phyloP scores from a whole-genome alignment of 2,329 filamentous ascomycete genomes.

The Fusarium beomiforme region DNA sequence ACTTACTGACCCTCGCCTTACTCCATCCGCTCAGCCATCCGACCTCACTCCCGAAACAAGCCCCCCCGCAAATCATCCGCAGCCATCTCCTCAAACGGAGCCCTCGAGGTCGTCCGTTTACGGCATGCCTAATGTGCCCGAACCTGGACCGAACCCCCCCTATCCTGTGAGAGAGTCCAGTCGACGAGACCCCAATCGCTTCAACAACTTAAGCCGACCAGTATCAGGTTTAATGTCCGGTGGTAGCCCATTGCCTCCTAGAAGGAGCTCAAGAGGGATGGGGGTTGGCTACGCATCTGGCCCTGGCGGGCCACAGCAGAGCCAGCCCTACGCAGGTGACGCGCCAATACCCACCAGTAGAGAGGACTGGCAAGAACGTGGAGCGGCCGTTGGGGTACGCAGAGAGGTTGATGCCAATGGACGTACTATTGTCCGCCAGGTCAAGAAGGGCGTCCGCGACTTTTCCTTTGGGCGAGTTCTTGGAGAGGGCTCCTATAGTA shows the following conservation, averaged over 20 bases:
- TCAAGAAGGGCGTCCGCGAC: constrained; percentile 97
- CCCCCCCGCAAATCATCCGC: constrained; percentile 16
- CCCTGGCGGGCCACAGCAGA: constrained; percentile 21
- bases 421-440: constrained; percentile 80
- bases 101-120: constrained; percentile 60
- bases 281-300: constrained; percentile 62
- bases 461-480: constrained; percentile 92
- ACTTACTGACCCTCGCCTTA: constrained; percentile 38
- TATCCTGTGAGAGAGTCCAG: constrained; percentile 73
- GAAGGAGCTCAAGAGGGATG: constrained; percentile 79
- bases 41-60: constrained; percentile 26
- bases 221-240: constrained; percentile 55
- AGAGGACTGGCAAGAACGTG: constrained; percentile 96
- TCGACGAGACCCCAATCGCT: constrained; percentile 67
- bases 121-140: constrained; percentile 65
- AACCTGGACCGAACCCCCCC: constrained; percentile 66
- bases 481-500: constrained; percentile 97
- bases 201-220: constrained; percentile 71
- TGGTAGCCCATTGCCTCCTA: constrained; percentile 73
- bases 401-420: constrained; percentile 89
- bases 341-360: constrained; percentile 65
- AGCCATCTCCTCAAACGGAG: constrained; percentile 34
- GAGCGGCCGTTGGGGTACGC: constrained; percentile 84
- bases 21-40: constrained; percentile 21
- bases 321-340: constrained; percentile 51